Base-by-base conservation (phyloP, 2,329 filamentous ascomycete genomes). In the Ophiostoma ulmi region DNA sequence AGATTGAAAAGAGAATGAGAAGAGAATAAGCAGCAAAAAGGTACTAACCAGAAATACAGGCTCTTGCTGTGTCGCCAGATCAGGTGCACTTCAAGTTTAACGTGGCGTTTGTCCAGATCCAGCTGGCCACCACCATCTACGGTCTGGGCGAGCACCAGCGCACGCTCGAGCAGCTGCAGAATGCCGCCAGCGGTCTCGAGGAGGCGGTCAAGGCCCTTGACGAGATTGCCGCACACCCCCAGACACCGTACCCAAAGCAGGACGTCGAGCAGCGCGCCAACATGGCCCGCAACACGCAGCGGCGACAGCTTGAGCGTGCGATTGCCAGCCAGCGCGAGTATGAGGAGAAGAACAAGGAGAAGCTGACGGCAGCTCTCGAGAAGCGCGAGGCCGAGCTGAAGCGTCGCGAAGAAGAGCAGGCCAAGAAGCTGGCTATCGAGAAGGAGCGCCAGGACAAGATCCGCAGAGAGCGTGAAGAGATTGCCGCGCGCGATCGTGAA, bases 51-150 rank as follows among this genome's bases (percentile, higher is more conserved):
- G 4, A 10, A 44, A 44, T 44, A 10, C 14, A 44, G 39, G 93
- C 94, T 36, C 87, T 97, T 22, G 87, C 88, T 70, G 86, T 91
- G 70, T 89, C 91, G 0, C 91, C 93, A 0, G 91, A 95, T 5
- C 92, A 97, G 76, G 85, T 94, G 39, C 93, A 97, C 80, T 92
- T 95, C 79, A 93, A 95, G 79, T 99, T 99, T 86, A 99, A 99
- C 77, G 92, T 99, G 38, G 95, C 95, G 0, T 99, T 97, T 77
- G 92, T 98, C 38, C 95, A 98, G 78, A 96, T 97, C 73, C 94
- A 97, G 79, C 89, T 98, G 70, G 94, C 94, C 26, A 90, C 91
- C 65, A 87, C 91, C 39, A 88, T 97, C 70, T 90, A 93, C 79
- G 84, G 83, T 48, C 83, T 97, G 70, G 84, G 87, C 5, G 92